Evolutionary conservation across 208 protist genomes (phyloP).

Genomic region (Acanthamoeba lenticulata): DNA sequence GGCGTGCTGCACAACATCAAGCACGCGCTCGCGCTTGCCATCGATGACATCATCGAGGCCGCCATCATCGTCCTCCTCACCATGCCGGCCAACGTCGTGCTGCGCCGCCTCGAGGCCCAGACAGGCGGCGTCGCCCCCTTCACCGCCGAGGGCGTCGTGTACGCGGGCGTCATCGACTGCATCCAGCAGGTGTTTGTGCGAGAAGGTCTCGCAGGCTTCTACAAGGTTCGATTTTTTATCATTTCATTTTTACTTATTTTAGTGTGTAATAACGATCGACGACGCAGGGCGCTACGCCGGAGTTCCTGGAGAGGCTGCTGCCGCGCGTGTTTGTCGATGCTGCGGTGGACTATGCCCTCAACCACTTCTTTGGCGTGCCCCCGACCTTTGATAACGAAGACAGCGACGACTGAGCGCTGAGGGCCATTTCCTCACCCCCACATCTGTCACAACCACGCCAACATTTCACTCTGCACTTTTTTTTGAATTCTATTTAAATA

Average conservation of each 20-base stretch:
- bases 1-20: conserved; percentile 11
- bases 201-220: conserved; percentile 3
- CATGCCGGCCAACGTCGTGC: not conserved
- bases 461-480: too few relatives aligned
- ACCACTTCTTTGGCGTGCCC: not conserved
- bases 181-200: not conserved
- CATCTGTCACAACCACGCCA: too few relatives aligned
- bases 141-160: not conserved
- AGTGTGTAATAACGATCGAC: not conserved
- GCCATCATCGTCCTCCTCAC: not conserved
- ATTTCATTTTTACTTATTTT: too few relatives aligned
- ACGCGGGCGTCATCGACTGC: not conserved
- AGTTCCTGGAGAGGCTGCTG: not conserved
- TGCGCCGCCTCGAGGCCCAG: not conserved
- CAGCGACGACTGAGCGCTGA: not conserved
- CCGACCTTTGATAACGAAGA: not conserved
- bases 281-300: not conserved
- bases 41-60: conserved; percentile 12
- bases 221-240: not conserved
- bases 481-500: too few relatives aligned
- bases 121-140: not conserved
- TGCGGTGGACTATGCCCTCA: not conserved
- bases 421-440: not conserved
- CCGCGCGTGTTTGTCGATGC: not conserved
- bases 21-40: not conserved